A percentile compares a stretch with the other conserved stretches of the same genome.
Conservation (phyloP, 371 early-diverging fungal genomes). For the Zychaea mexicana region DNA sequence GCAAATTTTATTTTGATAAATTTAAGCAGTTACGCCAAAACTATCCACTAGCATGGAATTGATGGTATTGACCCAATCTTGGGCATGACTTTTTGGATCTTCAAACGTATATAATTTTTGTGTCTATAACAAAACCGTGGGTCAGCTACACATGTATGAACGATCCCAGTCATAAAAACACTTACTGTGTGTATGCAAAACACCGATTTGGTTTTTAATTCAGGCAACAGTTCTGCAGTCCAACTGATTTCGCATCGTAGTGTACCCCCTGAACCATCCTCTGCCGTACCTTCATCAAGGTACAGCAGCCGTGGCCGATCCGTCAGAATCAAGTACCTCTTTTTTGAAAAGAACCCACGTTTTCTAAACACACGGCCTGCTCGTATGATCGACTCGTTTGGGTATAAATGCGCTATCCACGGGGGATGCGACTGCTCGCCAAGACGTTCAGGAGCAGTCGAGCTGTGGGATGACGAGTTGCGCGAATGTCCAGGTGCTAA, state of each 20-base stretch:
- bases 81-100: constrained; percentile 49
- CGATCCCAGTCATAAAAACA: neutral
- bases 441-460: constrained; percentile 20
- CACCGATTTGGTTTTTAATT: constrained; percentile 58
- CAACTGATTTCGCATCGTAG: constrained; percentile 61
- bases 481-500: neutral
- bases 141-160: neutral
- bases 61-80: constrained; percentile 59
- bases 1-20: neutral
- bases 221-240: constrained; percentile 49
- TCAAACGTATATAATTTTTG: constrained; percentile 64
- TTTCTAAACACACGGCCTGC: constrained; percentile 62
- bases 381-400: constrained; percentile 65
- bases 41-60: constrained; percentile 53
- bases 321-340: constrained; percentile 67
- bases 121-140: constrained; percentile 32
- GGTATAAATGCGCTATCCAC: constrained; percentile 53
- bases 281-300: constrained; percentile 59
- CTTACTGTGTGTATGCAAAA: constrained; percentile 69
- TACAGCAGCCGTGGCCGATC: constrained; percentile 72
- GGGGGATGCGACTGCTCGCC: constrained; percentile 34
- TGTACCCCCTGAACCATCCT: constrained; percentile 34
- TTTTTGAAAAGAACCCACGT: constrained; percentile 63
- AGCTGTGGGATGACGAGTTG: constrained; percentile 9
- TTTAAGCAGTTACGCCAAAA: constrained; percentile 43